A percentile compares a stretch with the other conserved stretches of the same genome.
Evolutionary conservation across 2,329 filamentous ascomycete genomes (phyloP).

Genomic region (Hypomyces perniciosus): DNA sequence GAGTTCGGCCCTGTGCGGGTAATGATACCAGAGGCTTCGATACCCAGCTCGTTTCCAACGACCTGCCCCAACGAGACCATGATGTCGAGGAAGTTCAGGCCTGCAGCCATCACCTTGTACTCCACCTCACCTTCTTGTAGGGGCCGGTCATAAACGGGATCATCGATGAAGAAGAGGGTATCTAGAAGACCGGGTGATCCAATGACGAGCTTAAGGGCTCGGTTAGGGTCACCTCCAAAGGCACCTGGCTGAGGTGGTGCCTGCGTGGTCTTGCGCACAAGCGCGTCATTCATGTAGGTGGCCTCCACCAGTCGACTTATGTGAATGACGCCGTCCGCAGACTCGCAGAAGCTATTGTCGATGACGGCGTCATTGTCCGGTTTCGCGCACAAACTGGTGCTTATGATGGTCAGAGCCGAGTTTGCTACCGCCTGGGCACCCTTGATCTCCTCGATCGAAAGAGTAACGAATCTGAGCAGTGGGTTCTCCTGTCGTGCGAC

Average conservation of each 20-base stretch:
- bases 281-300: not conserved
- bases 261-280: not conserved
- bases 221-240: not conserved
- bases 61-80: slow-evolving; percentile 7
- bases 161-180: not conserved
- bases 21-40: slow-evolving; percentile 22
- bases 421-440: too few species aligned
- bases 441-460: too few species aligned
- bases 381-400: too few species aligned
- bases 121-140: not conserved
- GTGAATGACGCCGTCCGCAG: too few species aligned
- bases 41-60: slow-evolving; percentile 15
- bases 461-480: too few species aligned
- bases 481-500: too few species aligned
- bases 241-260: not conserved
- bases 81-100: not conserved
- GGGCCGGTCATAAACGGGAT: not conserved
- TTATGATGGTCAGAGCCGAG: too few species aligned
- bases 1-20: slow-evolving; percentile 13
- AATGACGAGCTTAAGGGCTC: not conserved
- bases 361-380: too few species aligned
- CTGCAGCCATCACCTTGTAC: not conserved
- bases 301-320: not conserved
- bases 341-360: too few species aligned
- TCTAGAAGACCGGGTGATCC: not conserved